Conservation (phyloP, 441 rosid species). For the Syzygium malaccense region DNA sequence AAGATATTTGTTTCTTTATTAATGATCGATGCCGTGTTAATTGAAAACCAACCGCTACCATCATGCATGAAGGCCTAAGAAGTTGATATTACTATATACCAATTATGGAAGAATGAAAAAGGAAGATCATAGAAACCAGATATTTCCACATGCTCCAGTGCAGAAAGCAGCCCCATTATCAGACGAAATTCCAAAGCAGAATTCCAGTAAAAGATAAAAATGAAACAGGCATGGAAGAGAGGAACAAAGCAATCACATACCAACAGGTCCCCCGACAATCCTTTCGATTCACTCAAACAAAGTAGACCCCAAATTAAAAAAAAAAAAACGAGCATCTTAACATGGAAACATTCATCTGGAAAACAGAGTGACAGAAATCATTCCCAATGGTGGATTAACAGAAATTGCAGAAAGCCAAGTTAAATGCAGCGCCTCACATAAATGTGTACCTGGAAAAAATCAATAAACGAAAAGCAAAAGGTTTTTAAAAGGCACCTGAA, state of each 20-base stretch:
- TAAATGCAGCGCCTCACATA: not conserved
- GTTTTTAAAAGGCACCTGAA: conserved; percentile 51
- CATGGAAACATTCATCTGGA: not conserved
- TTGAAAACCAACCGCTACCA: not conserved
- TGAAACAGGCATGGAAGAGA: not conserved
- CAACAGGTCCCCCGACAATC: not conserved
- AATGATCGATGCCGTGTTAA: not conserved
- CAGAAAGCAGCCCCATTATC: not conserved
- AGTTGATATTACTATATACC: not conserved
- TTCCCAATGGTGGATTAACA: not conserved
- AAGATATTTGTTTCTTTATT: not conserved
- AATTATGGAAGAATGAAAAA: not conserved
- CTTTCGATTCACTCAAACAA: not conserved
- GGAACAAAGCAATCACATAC: not conserved
- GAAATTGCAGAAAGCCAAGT: not conserved
- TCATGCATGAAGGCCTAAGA: not conserved
- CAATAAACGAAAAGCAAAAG: not conserved
- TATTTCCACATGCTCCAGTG: not conserved
- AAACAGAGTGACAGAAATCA: not conserved
- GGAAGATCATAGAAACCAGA: not conserved
- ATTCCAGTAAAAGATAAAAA: not conserved
- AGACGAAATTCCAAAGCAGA: not conserved
- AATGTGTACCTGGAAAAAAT: not conserved
- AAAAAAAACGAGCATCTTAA: not conserved
- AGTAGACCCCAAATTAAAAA: not conserved